Evolutionary conservation across 176 grass and related monocot genomes (phyloP).

Genomic region (Cocos nucifera): DNA sequence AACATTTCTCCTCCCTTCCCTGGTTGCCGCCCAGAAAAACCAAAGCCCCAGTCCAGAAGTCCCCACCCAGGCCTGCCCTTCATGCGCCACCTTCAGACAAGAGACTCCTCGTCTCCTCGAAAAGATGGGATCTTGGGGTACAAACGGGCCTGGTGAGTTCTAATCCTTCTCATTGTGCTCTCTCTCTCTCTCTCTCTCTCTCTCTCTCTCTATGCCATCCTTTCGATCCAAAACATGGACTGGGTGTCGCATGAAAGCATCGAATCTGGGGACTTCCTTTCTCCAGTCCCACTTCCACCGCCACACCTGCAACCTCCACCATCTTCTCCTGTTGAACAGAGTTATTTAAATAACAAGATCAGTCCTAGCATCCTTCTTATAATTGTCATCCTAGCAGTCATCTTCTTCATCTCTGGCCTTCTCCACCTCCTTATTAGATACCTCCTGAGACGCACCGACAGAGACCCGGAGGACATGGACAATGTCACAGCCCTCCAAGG

Average conservation of each 20-base stretch:
- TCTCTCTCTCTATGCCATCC: neutral
- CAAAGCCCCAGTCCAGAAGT: neutral
- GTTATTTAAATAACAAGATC: neutral
- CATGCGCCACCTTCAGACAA: neutral
- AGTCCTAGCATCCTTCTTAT: slow-evolving; percentile 8
- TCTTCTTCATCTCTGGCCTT: slow-evolving; percentile 18
- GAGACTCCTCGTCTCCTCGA: neutral
- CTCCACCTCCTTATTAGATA: slow-evolving; percentile 13
- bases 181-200: neutral
- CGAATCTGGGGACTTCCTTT: neutral
- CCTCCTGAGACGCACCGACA: neutral
- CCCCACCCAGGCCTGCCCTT: neutral
- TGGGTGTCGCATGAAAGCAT: neutral
- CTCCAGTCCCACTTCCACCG: neutral
- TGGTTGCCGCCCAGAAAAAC: neutral
- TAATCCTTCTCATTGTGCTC: too few relatives aligned
- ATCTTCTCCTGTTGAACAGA: neutral
- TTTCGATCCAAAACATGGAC: neutral
- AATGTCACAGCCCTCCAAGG: neutral
- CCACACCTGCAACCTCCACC: neutral
- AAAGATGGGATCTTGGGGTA: neutral
- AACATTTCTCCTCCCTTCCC: neutral
- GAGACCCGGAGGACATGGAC: neutral
- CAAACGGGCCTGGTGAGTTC: neutral
- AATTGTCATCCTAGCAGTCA: slow-evolving; percentile 11